phyloP scores from a whole-genome alignment of 768 basidiomycete species.

The Lactarius hengduanensis region DNA sequence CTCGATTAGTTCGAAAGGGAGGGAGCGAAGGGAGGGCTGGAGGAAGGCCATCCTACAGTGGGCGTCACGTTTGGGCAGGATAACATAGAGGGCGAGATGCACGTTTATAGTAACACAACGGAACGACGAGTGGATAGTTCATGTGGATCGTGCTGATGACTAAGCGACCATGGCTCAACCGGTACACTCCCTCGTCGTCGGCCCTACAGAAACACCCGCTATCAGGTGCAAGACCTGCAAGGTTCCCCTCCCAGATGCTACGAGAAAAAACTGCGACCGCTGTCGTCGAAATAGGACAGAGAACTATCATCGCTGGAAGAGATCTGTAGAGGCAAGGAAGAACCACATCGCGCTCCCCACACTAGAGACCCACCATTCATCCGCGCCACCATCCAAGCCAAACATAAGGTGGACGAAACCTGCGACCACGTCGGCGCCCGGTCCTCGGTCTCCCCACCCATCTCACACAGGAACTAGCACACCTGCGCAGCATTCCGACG shows the following conservation, averaged over 20 bases:
- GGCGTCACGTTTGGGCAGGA: too few relatives aligned
- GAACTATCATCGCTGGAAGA: not conserved
- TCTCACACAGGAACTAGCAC: not conserved
- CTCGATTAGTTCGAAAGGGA: constrained; percentile 41
- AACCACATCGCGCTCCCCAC: not conserved
- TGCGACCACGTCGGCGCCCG: not conserved
- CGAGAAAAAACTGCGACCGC: constrained; percentile 12
- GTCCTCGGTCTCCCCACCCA: not conserved
- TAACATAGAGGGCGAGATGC: not conserved
- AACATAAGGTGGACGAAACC: not conserved
- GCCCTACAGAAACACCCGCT: not conserved
- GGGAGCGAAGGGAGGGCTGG: constrained; percentile 3
- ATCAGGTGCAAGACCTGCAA: constrained; percentile 11
- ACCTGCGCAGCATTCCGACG: not conserved
- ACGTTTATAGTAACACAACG: not conserved
- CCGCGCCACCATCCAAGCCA: not conserved
- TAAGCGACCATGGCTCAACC: not conserved
- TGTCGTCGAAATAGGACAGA: constrained; percentile 14
- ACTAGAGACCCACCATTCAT: not conserved
- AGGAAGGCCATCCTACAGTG: not conserved
- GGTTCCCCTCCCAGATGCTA: not conserved
- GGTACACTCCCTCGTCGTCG: not conserved
- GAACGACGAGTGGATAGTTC: not conserved
- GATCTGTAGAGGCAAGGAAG: not conserved
- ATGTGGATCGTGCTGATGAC: not conserved